Base-by-base conservation (phyloP, 2,329 filamentous ascomycete genomes). In the Cladophialophora psammophila region DNA sequence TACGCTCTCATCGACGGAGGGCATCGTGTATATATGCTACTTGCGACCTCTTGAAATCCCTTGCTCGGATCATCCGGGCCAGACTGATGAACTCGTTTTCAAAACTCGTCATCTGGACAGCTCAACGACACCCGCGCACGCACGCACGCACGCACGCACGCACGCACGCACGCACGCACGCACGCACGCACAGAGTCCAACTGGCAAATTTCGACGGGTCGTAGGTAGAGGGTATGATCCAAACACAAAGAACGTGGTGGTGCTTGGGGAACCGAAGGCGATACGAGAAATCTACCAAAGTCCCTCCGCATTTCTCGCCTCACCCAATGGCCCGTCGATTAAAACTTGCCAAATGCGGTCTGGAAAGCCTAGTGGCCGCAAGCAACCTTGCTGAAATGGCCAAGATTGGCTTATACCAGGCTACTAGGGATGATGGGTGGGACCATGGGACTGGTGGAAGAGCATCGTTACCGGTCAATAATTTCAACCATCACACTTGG, bases 271-370 rank as follows among this genome's bases (percentile, higher is more conserved):
- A 13, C 2, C 40, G 40, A 42, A n/a, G 13, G 6, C n/a, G 40
- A 13, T n/a, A 3, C 40, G 18, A n/a, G 26, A 5, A 42, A 42
- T 13, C 15, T 1, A 26, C 26, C 26, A 2, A 26, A 26, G 26
- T 26, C 26, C 26, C 26, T 26, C 26, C 26, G 26, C 26, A 26
- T 26, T 26, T 26, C 26, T n/a, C 40, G 3, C 40, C 40, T 42
- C 20, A n/a, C 55, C 56, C 56, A 59, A 59, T 59, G 10, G 56
- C 38, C 32, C 2, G 56, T 18, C 38, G 31, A 59, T 59, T n/a
- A 45, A 59, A 59, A 59, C 35, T n/a, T 59, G 56, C 56, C 56
- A 13, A 38, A 40, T 59, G 31, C 9, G 56, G 56, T 38, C 38
- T 59, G 45, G 56, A 34, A 59, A 12, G 18, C 13, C 32, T 38